Evolutionary conservation across 495 filamentous ascomycete genomes (phyloP), one percentile per base, ranked within the genome.

Genomic region (Xylaria cubensis): DNA sequence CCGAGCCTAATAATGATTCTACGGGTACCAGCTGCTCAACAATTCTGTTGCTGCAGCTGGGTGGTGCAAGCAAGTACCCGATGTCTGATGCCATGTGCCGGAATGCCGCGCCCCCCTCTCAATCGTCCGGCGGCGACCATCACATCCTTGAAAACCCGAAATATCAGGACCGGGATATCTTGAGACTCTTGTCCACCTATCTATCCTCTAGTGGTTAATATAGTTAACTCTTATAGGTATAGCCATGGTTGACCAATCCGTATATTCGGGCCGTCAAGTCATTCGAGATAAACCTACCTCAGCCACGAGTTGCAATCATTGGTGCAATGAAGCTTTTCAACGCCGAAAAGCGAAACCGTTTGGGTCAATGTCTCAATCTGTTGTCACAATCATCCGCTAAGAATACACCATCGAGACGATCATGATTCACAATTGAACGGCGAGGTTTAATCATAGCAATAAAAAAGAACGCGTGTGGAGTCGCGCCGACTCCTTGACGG

Each of bases 61-160:
- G 42, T 53, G 13, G 39, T 61, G n/a, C 32, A 61, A 4, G 19
- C 59, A 62, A 29, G 61, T 5, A 64, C 21, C 61, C 61, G 39
- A 7, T n/a, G 21, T 12, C n/a, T 26, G 39, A 19, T 32, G 39
- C 44, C 58, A 42, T 24, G 58, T 10, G 10, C 39, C 44, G 69
- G 69, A 56, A 71, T 71, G 69, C 9, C 48, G 46, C 42, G 69
- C 69, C 69, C 55, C 69, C 59, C 53, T 42, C 34, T 41, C 42
- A 32, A 48, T 63, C 26, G 36, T 26, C 13, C n/a, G 10, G 34
- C 29, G 12, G 42, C 29, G 29, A 53, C 24, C 58, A 39, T 41
- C 44, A n/a, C 68, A 15, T 12, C 44, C 32, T 44, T 26, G 29
- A 4, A 44, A 50, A 29, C 12, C 36, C 39, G 53, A 59, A 36